Evolutionary conservation across 2,329 filamentous ascomycete genomes (phyloP).

Genomic region (Fusarium sp.): DNA sequence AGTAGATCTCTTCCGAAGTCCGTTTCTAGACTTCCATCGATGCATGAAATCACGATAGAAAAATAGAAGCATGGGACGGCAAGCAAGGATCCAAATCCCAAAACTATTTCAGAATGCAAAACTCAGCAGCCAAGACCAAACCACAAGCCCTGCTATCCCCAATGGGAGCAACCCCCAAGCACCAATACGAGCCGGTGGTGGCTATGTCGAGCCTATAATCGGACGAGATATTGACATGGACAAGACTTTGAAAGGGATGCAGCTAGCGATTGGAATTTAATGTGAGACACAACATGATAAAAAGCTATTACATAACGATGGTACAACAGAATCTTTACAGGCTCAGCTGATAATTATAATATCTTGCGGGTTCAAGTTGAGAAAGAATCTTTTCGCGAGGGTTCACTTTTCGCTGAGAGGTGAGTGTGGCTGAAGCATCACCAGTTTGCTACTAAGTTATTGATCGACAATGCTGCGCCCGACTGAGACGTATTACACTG

Average conservation of each 20-base stretch:
- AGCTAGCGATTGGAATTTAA: not conserved
- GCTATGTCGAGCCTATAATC: slow-evolving; percentile 36
- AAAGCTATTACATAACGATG: not conserved
- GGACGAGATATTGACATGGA: slow-evolving; percentile 18
- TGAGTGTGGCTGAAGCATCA: slow-evolving; percentile 31
- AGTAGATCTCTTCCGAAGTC: not conserved
- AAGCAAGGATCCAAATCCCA: slow-evolving; percentile 26
- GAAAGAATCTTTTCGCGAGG: not conserved
- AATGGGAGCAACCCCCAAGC: slow-evolving; percentile 16
- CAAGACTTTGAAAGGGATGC: slow-evolving; percentile 5
- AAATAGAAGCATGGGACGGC: slow-evolving; percentile 20
- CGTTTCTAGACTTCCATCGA: slow-evolving; percentile 5
- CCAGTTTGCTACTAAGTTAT: slow-evolving; percentile 1
- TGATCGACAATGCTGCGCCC: slow-evolving; percentile 35
- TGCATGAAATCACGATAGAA: not conserved
- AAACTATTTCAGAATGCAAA: slow-evolving; percentile 13
- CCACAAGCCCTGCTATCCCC: not conserved
- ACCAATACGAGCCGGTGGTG: slow-evolving; percentile 41
- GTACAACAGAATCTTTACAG: not conserved
- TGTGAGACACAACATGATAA: not conserved
- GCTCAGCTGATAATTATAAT: not conserved
- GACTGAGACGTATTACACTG: slow-evolving; percentile 24
- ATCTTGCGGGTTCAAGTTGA: not conserved
- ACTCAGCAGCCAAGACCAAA: slow-evolving; percentile 4
- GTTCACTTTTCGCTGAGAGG: not conserved